phyloP scores from a whole-genome alignment of 129 eudicot species.

The Helichrysum umbraculigerum region DNA sequence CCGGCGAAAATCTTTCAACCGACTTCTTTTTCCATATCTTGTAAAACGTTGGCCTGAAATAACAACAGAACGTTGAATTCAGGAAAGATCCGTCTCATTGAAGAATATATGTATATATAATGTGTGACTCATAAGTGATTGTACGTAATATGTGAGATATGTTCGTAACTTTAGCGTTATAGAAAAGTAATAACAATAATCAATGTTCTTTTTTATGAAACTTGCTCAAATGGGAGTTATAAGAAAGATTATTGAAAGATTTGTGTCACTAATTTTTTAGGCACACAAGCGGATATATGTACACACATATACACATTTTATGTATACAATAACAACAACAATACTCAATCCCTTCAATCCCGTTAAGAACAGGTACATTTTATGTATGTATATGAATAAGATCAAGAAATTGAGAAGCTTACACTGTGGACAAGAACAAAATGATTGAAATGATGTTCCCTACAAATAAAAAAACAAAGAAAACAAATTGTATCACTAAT shows the following conservation, averaged over 20 bases:
- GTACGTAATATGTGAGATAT: not conserved
- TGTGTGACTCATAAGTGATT: not conserved
- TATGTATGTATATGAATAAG: not conserved
- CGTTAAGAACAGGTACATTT: too few species aligned
- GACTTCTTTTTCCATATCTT: conserved; percentile 70
- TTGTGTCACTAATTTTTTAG: not conserved
- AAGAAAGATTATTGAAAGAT: not conserved
- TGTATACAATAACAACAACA: too few species aligned
- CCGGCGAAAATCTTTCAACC: conserved; percentile 74
- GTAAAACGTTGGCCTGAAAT: conserved; percentile 73
- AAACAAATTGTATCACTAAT: not conserved
- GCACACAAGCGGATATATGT: not conserved
- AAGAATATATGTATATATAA: not conserved
- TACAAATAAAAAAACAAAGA: conserved; percentile 27
- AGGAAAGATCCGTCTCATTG: not conserved
- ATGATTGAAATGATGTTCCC: conserved; percentile 58
- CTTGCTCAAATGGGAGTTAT: not conserved
- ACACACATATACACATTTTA: not conserved
- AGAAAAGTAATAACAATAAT: too few species aligned
- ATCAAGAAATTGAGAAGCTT: conserved; percentile 21
- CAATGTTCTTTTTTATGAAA: not conserved
- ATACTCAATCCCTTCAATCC: too few species aligned
- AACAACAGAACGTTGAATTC: not conserved
- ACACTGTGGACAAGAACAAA: conserved; percentile 63
- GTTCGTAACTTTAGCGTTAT: not conserved